phyloP scores from a whole-genome alignment of 169 alveolate species.

The Amoebophrya sp. region DNA sequence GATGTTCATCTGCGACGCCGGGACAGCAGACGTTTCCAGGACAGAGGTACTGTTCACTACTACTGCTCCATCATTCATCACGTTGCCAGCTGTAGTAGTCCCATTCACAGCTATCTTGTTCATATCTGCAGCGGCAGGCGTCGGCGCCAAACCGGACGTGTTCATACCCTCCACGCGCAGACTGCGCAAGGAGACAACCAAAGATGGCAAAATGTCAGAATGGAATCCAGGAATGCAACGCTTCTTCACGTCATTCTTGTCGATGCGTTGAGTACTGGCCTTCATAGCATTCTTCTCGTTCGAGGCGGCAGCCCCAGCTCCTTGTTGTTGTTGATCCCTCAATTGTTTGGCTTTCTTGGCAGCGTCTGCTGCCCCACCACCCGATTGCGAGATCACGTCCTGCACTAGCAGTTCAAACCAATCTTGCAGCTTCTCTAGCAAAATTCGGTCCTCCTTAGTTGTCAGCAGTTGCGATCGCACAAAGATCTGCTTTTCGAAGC shows the following conservation, averaged over 20 bases:
- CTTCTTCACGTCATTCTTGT: not conserved
- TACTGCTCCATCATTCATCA: not conserved
- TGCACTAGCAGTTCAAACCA: not conserved
- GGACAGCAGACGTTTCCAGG: not conserved
- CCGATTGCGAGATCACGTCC: not conserved
- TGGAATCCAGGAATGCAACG: not conserved
- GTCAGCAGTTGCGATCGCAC: slow-evolving; percentile 40
- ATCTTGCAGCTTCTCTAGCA: slow-evolving; percentile 35
- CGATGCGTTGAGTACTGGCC: no score
- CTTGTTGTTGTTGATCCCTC: not conserved
- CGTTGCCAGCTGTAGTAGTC: not conserved
- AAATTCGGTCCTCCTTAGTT: slow-evolving; percentile 36
- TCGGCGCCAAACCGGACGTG: not conserved
- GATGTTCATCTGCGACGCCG: not conserved
- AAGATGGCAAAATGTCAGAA: not conserved
- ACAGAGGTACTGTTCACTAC: not conserved
- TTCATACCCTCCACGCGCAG: not conserved
- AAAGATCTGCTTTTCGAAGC: slow-evolving; percentile 49
- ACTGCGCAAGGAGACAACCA: not conserved
- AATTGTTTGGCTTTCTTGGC: no score
- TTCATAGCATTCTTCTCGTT: not conserved
- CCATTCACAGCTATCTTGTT: no score
- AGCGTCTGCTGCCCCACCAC: not conserved
- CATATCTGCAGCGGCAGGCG: not conserved
- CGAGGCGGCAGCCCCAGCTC: not conserved